Evolutionary conservation across 2,329 filamentous ascomycete species (phyloP).

Genomic region (Cercospora citrullina): DNA sequence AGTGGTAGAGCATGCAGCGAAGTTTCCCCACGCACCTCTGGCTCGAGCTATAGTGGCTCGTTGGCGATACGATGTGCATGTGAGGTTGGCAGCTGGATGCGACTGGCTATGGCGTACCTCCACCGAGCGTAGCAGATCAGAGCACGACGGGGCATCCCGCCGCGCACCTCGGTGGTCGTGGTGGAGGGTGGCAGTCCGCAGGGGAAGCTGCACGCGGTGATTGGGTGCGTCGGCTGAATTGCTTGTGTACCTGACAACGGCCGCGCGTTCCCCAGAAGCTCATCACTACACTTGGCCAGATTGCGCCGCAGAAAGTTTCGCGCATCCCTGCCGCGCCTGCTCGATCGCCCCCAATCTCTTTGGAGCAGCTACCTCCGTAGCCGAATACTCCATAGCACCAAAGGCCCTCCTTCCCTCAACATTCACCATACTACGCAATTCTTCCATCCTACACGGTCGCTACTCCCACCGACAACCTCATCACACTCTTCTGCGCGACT

Average conservation of each 20-base stretch:
- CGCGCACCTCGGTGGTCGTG: conserved; percentile 1
- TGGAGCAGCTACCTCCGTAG: background rate
- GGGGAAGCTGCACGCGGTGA: background rate
- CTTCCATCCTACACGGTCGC: conserved; percentile 1
- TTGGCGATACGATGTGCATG: background rate
- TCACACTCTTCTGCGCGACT: background rate
- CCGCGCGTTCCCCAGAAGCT: background rate
- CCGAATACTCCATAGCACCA: background rate
- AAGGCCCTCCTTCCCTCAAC: background rate
- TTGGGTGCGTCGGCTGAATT: background rate
- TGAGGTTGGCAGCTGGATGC: background rate
- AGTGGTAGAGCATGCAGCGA: background rate
- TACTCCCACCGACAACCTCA: background rate
- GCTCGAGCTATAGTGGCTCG: background rate
- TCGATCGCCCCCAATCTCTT: background rate
- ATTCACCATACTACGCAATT: background rate
- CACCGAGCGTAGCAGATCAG: background rate
- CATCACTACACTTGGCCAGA: background rate
- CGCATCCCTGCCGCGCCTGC: background rate
- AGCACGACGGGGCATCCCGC: background rate
- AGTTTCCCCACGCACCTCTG: background rate
- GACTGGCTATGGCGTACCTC: background rate
- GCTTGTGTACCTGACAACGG: background rate
- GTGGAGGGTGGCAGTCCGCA: background rate
- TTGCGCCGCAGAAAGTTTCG: background rate